phyloP scores from a whole-genome alignment of 257 asterid species.

The Misopates orontium region DNA sequence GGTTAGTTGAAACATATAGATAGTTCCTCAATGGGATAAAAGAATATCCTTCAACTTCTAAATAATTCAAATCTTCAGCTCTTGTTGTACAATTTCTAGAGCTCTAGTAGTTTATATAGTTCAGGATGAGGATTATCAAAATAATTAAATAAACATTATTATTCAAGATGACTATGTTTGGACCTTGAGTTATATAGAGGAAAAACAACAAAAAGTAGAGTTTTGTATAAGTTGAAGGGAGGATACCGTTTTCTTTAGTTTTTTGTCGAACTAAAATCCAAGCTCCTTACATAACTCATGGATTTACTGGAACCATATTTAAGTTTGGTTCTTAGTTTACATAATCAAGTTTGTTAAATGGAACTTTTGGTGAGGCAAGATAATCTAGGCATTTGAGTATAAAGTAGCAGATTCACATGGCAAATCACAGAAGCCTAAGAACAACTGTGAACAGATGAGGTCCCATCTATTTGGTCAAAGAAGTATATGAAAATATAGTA shows the following conservation, averaged over 20 bases:
- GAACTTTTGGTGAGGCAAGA: slow-evolving; percentile 5
- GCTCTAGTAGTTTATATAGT: too few relatives aligned
- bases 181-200: background rate
- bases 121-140: too few relatives aligned
- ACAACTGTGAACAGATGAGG: slow-evolving; percentile 14
- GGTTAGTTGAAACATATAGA: slow-evolving; percentile 26
- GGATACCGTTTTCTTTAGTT: background rate
- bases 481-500: background rate
- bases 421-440: background rate
- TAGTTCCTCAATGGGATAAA: slow-evolving; percentile 21
- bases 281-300: background rate
- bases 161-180: too few relatives aligned
- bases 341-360: background rate
- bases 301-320: background rate
- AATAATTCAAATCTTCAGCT: slow-evolving; percentile 2
- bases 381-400: slow-evolving; percentile 7
- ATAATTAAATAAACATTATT: too few relatives aligned
- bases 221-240: background rate
- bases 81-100: background rate
- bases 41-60: slow-evolving; percentile 6
- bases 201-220: background rate
- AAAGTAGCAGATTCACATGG: background rate
- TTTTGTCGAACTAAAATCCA: background rate
- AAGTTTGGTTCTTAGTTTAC: background rate
- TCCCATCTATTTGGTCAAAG: slow-evolving; percentile 8